Evolutionary conservation across 2,329 filamentous ascomycete genomes (phyloP), one percentile per base, ranked within the genome.

Genomic region (Eurotiales sp.): DNA sequence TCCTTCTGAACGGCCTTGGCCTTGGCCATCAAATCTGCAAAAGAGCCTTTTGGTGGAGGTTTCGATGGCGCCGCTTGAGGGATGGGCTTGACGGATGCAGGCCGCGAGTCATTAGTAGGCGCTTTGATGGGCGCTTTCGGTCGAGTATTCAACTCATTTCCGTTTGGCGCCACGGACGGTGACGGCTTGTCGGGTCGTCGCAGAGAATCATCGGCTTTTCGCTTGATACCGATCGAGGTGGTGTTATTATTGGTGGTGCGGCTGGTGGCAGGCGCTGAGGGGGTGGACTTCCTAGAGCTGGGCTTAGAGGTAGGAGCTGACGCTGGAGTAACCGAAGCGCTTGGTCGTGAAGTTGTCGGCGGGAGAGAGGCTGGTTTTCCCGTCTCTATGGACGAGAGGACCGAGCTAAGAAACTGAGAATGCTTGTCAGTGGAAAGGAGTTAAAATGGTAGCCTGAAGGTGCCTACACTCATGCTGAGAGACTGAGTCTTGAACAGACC

Each of bases 1-100:
- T 73, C 70, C 46, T 76, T 68, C 60, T 72, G 75, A 51, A 74
- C 73, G 44, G 77, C 77, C 61, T 83, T 79, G 40, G 82, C 83
- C 58, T 77, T 74, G 52, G 75, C 74, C 66, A 85, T 74, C 39
- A 84, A 73, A 45, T 81, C 81, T 39, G 80, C 77, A 64, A 78
- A 86, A 1, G 78, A 81, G 23, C 80, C 79, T 59, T 78, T 79
- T 53, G 79, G 79, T 5, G 78, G 77, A 4, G 77, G 67, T 49
- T 73, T 74, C 21, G 66, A 63, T 10, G 63, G 64, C 15, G 56
- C 52, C 14, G 54, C 41, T 21, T 53, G 43, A 12, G 62, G 47
- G 10, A 53, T 44, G 12, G 55, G 36, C 25, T 62, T 64, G 10
- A 54, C 37, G 30, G 56, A 47, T 8, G 54, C 27, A 34, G 57